Percentiles rank a stretch among this genome's conserved stretches.
Conservation (phyloP, 2,329 filamentous ascomycete species). For the Stenocarpella maydis region DNA sequence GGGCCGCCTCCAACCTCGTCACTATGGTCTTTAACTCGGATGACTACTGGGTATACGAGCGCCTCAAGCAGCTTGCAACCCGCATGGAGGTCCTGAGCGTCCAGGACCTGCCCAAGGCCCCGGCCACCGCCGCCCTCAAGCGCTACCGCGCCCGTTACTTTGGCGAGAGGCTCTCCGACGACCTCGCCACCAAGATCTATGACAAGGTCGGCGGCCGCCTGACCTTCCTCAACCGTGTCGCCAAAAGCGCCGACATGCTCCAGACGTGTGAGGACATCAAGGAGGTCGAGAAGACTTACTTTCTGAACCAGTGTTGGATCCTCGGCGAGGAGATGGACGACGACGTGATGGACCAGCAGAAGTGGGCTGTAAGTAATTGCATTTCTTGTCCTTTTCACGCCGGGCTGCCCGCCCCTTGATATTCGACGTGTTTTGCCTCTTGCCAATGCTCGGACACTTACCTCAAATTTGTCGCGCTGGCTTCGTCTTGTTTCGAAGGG, state of each 20-base stretch:
- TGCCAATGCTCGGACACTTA: not conserved
- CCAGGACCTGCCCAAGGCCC: slow-evolving; percentile 79
- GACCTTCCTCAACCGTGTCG: slow-evolving; percentile 87
- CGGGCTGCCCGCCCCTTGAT: not conserved
- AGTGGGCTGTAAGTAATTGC: slow-evolving; percentile 77
- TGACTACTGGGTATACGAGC: slow-evolving; percentile 98
- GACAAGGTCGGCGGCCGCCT: slow-evolving; percentile 86
- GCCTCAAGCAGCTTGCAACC: slow-evolving; percentile 89
- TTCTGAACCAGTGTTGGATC: slow-evolving; percentile 79
- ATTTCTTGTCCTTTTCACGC: not conserved
- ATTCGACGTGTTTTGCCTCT: no score
- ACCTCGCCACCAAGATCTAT: slow-evolving; percentile 80
- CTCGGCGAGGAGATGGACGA: slow-evolving; percentile 75
- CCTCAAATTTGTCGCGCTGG: not conserved
- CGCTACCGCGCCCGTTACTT: slow-evolving; percentile 86
- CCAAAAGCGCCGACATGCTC: slow-evolving; percentile 85
- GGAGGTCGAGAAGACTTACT: slow-evolving; percentile 77
- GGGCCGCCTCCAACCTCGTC: slow-evolving; percentile 90
- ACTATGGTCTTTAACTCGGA: slow-evolving; percentile 96
- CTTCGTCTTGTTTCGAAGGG: not conserved
- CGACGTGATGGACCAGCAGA: slow-evolving; percentile 77
- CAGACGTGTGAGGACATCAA: slow-evolving; percentile 74
- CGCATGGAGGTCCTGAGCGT: slow-evolving; percentile 94
- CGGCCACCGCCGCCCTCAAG: slow-evolving; percentile 78
- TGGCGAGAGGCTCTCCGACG: slow-evolving; percentile 62